phyloP scores from a whole-genome alignment of 352 stramenopile genomes.

The Phytophthora fragariae region DNA sequence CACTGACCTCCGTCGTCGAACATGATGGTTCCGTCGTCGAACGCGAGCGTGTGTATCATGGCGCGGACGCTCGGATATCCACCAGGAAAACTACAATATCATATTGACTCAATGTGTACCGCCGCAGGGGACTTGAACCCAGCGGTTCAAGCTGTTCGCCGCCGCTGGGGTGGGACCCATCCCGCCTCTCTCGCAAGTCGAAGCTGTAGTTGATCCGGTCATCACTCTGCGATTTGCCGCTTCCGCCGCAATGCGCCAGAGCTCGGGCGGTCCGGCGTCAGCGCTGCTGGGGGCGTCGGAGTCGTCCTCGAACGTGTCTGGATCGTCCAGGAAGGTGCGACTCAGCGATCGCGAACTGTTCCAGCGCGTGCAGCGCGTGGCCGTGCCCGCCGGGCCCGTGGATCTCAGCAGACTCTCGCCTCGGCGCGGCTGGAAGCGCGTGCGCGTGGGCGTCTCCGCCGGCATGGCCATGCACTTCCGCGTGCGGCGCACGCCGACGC shows the following conservation, averaged over 20 bases:
- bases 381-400: conserved; percentile 22
- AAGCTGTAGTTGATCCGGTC: conserved; percentile 9
- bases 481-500: not conserved
- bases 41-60: not conserved
- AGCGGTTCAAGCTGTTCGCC: too few species aligned
- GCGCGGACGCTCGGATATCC: too few species aligned
- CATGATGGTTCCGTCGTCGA: not conserved
- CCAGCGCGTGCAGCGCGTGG: conserved; percentile 36
- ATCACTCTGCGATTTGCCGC: conserved; percentile 24
- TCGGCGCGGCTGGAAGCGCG: conserved; percentile 35
- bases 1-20: not conserved
- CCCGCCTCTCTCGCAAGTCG: conserved; percentile 4
- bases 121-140: too few species aligned
- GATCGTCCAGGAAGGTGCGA: conserved; percentile 27
- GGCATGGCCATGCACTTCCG: conserved; percentile 35
- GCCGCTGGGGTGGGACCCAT: conserved; percentile 6
- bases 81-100: too few species aligned
- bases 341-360: conserved; percentile 38
- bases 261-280: conserved; percentile 13
- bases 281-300: conserved; percentile 17
- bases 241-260: conserved; percentile 9
- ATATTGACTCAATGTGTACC: too few species aligned
- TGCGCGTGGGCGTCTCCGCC: conserved; percentile 17
- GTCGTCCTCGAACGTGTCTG: conserved; percentile 32
- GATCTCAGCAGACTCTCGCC: conserved; percentile 24